These are phyloP conservation scores for Daedaleopsis nitida DNA, from an alignment of 768 basidiomycete species.

Conservation along the genomic window DNA sequence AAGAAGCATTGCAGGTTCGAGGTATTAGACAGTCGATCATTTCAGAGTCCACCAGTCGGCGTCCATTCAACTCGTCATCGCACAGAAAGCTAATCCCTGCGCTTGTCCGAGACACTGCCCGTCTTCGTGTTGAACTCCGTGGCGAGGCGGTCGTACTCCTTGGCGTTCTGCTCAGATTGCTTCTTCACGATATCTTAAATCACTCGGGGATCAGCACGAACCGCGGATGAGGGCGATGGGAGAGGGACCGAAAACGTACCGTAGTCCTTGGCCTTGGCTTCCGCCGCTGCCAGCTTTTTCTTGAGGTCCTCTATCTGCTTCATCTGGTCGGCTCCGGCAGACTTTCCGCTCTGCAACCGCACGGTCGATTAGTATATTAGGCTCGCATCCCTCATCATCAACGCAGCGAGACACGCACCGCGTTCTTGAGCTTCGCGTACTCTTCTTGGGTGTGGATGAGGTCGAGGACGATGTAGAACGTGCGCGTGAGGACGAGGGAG, in stretches of 20 bases:
- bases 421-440: slow-evolving; percentile 78
- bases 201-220: neutral
- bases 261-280: slow-evolving; percentile 60
- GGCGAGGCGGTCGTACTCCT: slow-evolving; percentile 82
- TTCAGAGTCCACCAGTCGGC: no score
- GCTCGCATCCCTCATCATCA: no score
- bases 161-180: slow-evolving; percentile 76
- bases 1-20: no score
- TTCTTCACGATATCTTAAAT: slow-evolving; percentile 73
- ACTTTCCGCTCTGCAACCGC: slow-evolving; percentile 34
- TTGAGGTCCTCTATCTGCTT: slow-evolving; percentile 70
- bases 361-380: no score
- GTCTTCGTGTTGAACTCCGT: slow-evolving; percentile 74
- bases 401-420: no score
- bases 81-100: slow-evolving; percentile 49
- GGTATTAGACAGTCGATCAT: no score
- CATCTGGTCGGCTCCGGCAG: slow-evolving; percentile 43
- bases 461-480: slow-evolving; percentile 90
- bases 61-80: no score
- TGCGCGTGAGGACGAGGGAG: slow-evolving; percentile 90
- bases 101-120: slow-evolving; percentile 62
- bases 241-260: slow-evolving; percentile 15
- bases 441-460: slow-evolving; percentile 90
- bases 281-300: slow-evolving; percentile 58
- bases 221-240: neutral